phyloP scores from a whole-genome alignment of 83 land plant genomes.

The Isoetes engelmannii region DNA sequence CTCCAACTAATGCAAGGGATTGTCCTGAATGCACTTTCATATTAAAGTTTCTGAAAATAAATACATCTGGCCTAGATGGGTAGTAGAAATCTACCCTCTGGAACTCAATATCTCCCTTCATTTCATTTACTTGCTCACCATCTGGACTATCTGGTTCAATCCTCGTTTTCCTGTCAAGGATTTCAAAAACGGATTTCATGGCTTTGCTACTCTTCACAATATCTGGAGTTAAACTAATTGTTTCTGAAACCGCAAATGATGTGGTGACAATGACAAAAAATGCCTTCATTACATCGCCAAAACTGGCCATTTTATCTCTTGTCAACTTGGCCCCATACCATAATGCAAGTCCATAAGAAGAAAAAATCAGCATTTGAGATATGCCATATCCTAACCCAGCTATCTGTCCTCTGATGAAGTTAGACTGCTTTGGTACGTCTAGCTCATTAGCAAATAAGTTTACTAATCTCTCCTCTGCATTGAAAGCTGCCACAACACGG shows the following conservation, averaged over 20 bases:
- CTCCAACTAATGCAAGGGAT: conserved; percentile 64
- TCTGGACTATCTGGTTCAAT: conserved; percentile 68
- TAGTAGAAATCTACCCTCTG: conserved; percentile 66
- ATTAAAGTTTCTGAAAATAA: conserved; percentile 52
- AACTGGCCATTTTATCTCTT: conserved; percentile 50
- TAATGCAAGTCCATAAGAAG: conserved; percentile 56
- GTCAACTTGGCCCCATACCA: conserved; percentile 75
- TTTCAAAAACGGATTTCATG: conserved; percentile 54
- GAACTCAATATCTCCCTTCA: conserved; percentile 66
- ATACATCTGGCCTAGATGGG: conserved; percentile 59
- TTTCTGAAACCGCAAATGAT: conserved; percentile 69
- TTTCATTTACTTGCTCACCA: conserved; percentile 44
- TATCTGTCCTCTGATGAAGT: conserved; percentile 56
- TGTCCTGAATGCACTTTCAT: conserved; percentile 56
- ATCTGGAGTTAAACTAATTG: conserved; percentile 72
- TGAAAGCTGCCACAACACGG: conserved; percentile 69
- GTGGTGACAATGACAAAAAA: conserved; percentile 66
- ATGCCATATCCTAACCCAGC: conserved; percentile 62
- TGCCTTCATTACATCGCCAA: conserved; percentile 48
- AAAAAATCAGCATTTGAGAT: conserved; percentile 58
- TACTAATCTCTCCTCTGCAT: conserved; percentile 64
- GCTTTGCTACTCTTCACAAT: conserved; percentile 62
- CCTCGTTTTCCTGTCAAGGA: conserved; percentile 52
- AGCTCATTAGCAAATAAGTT: conserved; percentile 50
- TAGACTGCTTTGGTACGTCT: conserved; percentile 36